Base-by-base conservation (phyloP, 2,329 filamentous ascomycete genomes). In the Colletotrichum theobromicola region DNA sequence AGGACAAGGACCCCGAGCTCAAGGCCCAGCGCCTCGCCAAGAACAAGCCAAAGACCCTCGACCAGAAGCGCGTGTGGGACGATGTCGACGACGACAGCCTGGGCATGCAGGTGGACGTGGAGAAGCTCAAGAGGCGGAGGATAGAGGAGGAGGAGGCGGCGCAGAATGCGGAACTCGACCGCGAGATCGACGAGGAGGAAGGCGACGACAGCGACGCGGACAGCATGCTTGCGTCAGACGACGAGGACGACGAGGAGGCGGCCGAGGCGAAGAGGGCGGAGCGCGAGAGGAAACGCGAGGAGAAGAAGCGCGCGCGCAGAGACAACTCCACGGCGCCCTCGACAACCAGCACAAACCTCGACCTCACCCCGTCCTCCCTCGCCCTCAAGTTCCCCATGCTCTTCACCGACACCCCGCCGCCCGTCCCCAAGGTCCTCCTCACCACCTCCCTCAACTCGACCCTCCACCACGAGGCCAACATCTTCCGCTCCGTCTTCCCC, bases 381-480 rank as follows among this genome's bases (percentile, higher is more conserved):
- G 85, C 90, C 16, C 85, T 88, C 77, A 92, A 92, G 80, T 93
- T 93, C 79, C 90, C 91, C 32, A 87, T 88, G 2, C 88, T 93
- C 42, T 93, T 93, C 80, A 87, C 86, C 75, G 90, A 92, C 64
- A 83, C 89, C 78, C 90, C 88, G 37, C 90, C 88, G 62, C 89
- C 87, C 70, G 84, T 85, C 74, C 96, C 97, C 66, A 98, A 98
- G 85, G 92, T 98, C 77, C 92, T 99, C 50, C 90, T 99, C 81
- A 99, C 97, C 1, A 98, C 97, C 9, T 94, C 93, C 15, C 89
- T 98, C 80, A 96, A 98, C 86, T 95, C 94, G 15, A 96, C 93
- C 2, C 91, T 98, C 15, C 96, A 99, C 87, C 85, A 93, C 76
- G 92, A 98, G 87, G 96, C 95, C 63, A 85, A 94, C 74, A 89